phyloP scores from a whole-genome alignment of 2,329 filamentous ascomycete genomes.

The Aureobasidium sp. region DNA sequence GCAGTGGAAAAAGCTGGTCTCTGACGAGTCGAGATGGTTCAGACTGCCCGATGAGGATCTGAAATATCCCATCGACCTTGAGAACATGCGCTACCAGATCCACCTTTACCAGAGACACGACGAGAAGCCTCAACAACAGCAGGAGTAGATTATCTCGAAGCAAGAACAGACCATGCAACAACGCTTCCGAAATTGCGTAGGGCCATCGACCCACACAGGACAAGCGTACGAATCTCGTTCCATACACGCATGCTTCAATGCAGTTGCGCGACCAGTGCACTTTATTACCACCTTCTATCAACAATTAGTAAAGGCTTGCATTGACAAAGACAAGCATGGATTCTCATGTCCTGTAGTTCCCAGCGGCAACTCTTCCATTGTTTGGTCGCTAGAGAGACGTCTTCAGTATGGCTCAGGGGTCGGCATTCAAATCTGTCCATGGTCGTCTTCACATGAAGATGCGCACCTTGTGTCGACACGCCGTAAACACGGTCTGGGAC shows the following conservation, averaged over 20 bases:
- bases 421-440: too few relatives aligned
- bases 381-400: background rate
- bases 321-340: background rate
- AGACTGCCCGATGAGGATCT: slow-evolving; percentile 52
- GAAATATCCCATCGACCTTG: slow-evolving; percentile 74
- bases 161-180: background rate
- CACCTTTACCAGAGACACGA: slow-evolving; percentile 58
- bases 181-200: background rate
- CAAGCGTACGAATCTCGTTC: background rate
- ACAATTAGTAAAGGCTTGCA: background rate
- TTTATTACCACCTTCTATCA: background rate
- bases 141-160: background rate
- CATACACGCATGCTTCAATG: background rate
- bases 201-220: background rate
- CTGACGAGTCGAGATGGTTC: slow-evolving; percentile 80
- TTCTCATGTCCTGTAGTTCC: background rate
- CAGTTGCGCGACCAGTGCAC: background rate
- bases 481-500: background rate
- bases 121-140: background rate
- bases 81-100: slow-evolving; percentile 93
- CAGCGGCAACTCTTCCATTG: background rate
- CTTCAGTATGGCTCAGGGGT: background rate
- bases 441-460: background rate
- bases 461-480: background rate
- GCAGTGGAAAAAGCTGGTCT: slow-evolving; percentile 67